phyloP scores from a whole-genome alignment of 2,329 filamentous ascomycete species.

The Lecanicillium sp. region DNA sequence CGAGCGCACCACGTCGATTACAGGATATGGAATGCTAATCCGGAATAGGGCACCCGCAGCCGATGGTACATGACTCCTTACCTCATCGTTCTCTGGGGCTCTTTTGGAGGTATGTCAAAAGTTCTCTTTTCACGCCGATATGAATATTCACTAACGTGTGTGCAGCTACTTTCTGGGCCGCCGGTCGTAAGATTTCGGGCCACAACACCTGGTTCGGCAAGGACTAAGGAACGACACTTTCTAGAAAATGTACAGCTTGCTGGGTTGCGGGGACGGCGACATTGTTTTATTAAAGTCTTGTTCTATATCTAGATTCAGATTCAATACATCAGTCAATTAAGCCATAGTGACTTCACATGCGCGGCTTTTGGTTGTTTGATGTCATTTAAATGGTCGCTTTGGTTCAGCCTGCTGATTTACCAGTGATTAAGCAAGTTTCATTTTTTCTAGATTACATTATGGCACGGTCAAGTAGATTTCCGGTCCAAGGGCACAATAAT shows the following conservation, averaged over 20 bases:
- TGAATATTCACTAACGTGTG: slow-evolving; percentile 12
- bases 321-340: slow-evolving; percentile 1
- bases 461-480: neutral
- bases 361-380: too few species aligned
- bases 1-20: slow-evolving; percentile 10
- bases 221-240: slow-evolving; percentile 27
- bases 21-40: slow-evolving; percentile 7
- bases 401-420: too few species aligned
- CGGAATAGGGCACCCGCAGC: slow-evolving; percentile 54
- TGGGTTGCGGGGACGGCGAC: too few species aligned
- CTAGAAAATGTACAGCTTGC: too few species aligned
- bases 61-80: slow-evolving; percentile 59
- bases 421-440: slow-evolving; percentile 1
- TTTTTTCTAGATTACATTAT: slow-evolving; percentile 13
- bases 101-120: slow-evolving; percentile 47
- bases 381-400: too few species aligned
- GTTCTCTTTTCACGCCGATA: neutral
- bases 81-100: slow-evolving; percentile 55
- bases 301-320: neutral
- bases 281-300: slow-evolving; percentile 4
- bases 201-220: slow-evolving; percentile 72
- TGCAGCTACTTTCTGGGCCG: slow-evolving; percentile 58
- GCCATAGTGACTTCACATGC: neutral
- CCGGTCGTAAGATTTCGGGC: slow-evolving; percentile 63
- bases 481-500: too few species aligned